Percentiles rank a stretch among this genome's conserved stretches.
Conservation (phyloP, 176 grass and related monocot species). For the Paspalum vaginatum region DNA sequence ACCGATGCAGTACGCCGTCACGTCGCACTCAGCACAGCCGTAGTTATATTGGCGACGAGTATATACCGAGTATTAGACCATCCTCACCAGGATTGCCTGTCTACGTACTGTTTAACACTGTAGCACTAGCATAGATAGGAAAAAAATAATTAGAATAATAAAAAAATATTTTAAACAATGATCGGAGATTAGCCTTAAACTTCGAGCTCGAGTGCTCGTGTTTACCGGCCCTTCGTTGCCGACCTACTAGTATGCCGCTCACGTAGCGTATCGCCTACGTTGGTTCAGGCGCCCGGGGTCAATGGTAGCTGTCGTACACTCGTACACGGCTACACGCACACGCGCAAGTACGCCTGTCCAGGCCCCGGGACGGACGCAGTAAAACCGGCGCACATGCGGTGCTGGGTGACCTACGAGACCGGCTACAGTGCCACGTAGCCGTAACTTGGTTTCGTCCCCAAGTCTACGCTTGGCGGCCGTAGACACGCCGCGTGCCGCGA, state of each 20-base stretch:
- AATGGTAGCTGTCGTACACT: slow-evolving; percentile 24
- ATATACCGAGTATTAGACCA: no score
- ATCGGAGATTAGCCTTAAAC: no score
- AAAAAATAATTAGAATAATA: no score
- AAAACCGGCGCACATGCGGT: not conserved
- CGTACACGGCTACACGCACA: not conserved
- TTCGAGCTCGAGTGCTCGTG: not conserved
- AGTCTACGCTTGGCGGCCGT: no score
- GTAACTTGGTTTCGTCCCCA: not conserved
- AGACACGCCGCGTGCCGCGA: no score
- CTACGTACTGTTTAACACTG: no score
- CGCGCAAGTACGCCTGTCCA: not conserved
- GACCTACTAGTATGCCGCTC: not conserved
- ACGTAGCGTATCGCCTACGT: slow-evolving; percentile 21
- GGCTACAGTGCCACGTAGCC: not conserved
- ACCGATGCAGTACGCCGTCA: not conserved
- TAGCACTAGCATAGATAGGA: no score
- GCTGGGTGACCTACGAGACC: not conserved
- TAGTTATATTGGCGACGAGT: not conserved
- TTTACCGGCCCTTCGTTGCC: no score
- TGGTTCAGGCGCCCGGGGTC: not conserved
- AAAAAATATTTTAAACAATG: no score
- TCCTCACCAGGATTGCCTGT: no score
- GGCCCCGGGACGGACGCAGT: not conserved
- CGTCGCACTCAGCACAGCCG: not conserved